Percentiles rank a stretch among this genome's conserved stretches.
Conservation (phyloP, 345 rosid species). For the Durio zibethinus region DNA sequence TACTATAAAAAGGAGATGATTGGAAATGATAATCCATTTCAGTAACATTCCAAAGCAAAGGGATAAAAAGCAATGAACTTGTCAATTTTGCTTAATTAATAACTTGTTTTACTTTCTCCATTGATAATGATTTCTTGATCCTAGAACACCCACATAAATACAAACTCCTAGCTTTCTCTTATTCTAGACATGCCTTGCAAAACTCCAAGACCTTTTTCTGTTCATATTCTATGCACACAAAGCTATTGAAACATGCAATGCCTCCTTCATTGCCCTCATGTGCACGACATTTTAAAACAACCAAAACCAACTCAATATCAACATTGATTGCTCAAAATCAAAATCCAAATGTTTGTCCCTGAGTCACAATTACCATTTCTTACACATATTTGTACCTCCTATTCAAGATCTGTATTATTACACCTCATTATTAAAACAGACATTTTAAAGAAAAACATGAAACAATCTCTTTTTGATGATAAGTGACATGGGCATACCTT, state of each 20-base stretch:
- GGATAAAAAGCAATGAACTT: neutral
- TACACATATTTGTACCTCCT: no score
- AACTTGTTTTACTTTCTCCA: constrained; percentile 61
- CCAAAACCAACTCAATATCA: neutral
- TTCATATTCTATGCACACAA: constrained; percentile 78
- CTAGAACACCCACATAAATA: constrained; percentile 85
- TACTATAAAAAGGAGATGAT: constrained; percentile 16
- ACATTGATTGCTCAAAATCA: neutral
- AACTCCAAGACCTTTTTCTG: constrained; percentile 61
- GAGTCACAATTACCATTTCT: no score
- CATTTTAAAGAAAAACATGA: no score
- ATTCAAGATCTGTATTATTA: no score
- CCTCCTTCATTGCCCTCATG: constrained; percentile 65
- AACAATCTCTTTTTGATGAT: no score
- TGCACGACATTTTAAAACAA: constrained; percentile 49
- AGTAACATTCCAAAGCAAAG: neutral
- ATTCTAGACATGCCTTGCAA: constrained; percentile 52
- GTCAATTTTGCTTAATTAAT: constrained; percentile 69
- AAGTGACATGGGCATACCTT: no score
- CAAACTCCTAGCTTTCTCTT: constrained; percentile 71
- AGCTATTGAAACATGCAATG: constrained; percentile 69
- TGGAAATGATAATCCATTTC: neutral
- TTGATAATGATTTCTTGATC: constrained; percentile 77
- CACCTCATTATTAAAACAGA: no score
- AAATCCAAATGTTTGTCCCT: neutral